Base-by-base conservation (phyloP, 116 monocot species). In the Iris pallida region DNA sequence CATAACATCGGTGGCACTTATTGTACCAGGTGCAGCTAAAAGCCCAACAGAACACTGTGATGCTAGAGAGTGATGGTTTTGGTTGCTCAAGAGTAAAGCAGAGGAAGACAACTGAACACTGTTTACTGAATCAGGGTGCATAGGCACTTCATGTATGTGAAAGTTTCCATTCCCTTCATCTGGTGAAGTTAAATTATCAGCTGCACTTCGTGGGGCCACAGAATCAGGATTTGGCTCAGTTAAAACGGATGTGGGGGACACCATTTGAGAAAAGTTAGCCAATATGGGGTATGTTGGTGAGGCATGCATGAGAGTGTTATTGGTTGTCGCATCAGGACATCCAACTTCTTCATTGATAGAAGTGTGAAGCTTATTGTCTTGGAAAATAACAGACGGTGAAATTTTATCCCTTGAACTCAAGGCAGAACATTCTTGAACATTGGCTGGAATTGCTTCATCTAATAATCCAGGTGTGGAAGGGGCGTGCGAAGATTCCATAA, bases 391-490 rank as follows among this genome's bases (percentile, higher is more conserved):
- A 67, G 79, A 64, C 40, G 79, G 64, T 55, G 75, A 71, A 44
- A 42, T 68, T 81, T 83, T 30, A 30, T 30, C 63, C 18, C 66
- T 78, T 4, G 72, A 81, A 77, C 76, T 82, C 55, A 78, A 76
- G 62, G 67, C 67, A 58, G 79, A 73, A 69, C 68, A 68, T 65
- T 82, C 89, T 42, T 92, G 87, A 55, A 78, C 57, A 65, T 64
- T 78, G 17, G 81, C 79, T 54, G 73, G 72, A 42, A 73, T 79
- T 16, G 80, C 78, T 66, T 90, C 86, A 71, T 86, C 92, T 64
- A 89, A 63, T 55, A 97, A 81, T 16, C 77, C 87, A 71, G 98
- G 90, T 73, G 90, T 90, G 13, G 80, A 75, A 55, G 93, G 98
- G 71, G 84, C 85, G 55, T 94, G 90, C 53, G 83, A 82, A 69